Percentiles rank a stretch among this genome's conserved stretches.
These are phyloP conservation scores for Lenzites betulinus DNA, from an alignment of 768 basidiomycete genomes.

Conservation along the genomic window DNA sequence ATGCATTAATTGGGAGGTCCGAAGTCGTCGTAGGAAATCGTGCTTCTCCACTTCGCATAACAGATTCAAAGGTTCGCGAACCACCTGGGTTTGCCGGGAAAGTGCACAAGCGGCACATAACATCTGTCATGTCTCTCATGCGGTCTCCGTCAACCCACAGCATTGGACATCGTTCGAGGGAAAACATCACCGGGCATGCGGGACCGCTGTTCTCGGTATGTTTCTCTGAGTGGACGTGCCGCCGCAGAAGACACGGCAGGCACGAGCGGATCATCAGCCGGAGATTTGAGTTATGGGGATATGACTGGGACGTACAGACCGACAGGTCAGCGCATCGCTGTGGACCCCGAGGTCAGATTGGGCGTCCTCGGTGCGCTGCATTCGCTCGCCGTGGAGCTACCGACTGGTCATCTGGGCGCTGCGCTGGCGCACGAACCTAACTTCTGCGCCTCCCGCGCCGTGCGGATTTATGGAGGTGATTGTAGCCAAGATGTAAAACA, in stretches of 20 bases:
- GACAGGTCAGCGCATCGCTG: background rate
- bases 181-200: background rate
- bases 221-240: background rate
- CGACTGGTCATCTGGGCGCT: background rate
- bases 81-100: background rate
- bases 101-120: background rate
- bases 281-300: background rate
- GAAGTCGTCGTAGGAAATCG: background rate
- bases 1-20: background rate
- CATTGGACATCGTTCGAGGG: background rate
- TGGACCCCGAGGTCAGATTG: background rate
- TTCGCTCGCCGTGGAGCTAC: background rate
- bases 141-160: background rate
- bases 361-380: background rate
- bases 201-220: background rate
- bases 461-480: background rate
- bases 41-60: background rate
- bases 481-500: background rate
- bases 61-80: background rate
- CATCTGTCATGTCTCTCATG: background rate
- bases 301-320: background rate
- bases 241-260: slow-evolving; percentile 1
- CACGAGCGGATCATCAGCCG: slow-evolving; percentile 2
- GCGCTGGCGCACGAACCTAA: background rate
- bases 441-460: background rate